Percentiles rank a stretch among this genome's conserved stretches.
Conservation (phyloP, 108 stramenopile genomes). For the Cyclostephanos tholiformis region DNA sequence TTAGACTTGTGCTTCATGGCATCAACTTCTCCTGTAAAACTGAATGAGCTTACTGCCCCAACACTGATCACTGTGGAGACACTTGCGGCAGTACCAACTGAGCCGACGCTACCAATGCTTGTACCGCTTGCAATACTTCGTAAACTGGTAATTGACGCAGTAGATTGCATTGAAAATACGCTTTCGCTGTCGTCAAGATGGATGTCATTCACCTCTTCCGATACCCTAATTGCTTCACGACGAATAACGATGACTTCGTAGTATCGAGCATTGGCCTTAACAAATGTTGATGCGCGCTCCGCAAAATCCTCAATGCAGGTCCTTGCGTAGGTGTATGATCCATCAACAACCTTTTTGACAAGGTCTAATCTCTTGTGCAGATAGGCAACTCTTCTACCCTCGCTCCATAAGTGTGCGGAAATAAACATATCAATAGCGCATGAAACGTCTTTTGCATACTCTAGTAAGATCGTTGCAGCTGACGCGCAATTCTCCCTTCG, state of each 20-base stretch:
- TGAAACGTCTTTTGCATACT: constrained; percentile 71
- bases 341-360: constrained; percentile 60
- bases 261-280: constrained; percentile 53
- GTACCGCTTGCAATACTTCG: constrained; percentile 61
- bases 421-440: constrained; percentile 76
- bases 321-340: constrained; percentile 59
- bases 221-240: constrained; percentile 61
- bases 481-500: constrained; percentile 47
- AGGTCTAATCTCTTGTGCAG: constrained; percentile 59
- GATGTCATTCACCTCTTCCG: constrained; percentile 43
- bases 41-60: constrained; percentile 68
- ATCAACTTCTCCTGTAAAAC: constrained; percentile 65
- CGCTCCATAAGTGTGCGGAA: constrained; percentile 70
- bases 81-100: constrained; percentile 55
- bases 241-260: constrained; percentile 70
- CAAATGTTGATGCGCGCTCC: constrained; percentile 62
- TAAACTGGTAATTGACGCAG: constrained; percentile 62
- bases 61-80: constrained; percentile 83
- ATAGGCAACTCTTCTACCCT: constrained; percentile 63
- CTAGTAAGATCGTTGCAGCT: constrained; percentile 78
- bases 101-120: constrained; percentile 35
- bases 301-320: constrained; percentile 64
- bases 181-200: constrained; percentile 69
- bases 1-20: constrained; percentile 80
- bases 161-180: constrained; percentile 76